Evolutionary conservation across 148 eudicot genomes (phyloP), one percentile per base, ranked within the genome.

Genomic region (Chenopodium quinoa): DNA sequence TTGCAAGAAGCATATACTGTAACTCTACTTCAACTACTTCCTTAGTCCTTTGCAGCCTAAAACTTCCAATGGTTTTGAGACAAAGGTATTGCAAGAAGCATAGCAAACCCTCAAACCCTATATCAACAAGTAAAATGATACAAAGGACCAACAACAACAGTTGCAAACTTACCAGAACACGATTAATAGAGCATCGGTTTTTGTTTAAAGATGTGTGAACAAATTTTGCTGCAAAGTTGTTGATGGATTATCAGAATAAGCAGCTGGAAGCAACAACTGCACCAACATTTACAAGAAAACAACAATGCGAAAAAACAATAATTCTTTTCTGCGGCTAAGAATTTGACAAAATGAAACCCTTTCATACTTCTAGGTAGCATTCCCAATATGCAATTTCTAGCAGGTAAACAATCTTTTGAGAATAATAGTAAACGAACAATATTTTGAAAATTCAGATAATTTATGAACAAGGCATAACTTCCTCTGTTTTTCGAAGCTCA

Each of bases 141-240:
- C 34, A 32, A 32, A 32, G 34, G 17, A 37, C 5, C 12, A 75
- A 67, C 60, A 37, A 54, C 22, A 25, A 32, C 31, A 9, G 64
- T 13, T 58, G 44, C 78, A 77, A 75, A 88, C 95, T 90, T 82
- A 95, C 98, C 91, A 95, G 84, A 82, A 95, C 99, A 84, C 99
- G 88, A 87, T 95, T 93, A 80, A 95, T 95, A 78, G 98, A 90
- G 85, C 99, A 91, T 20, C 99, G 91, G 71, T 92, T 92, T 89
- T 95, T 95, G 88, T 95, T 95, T 54, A 93, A 75, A 81, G 99
- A 95, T 78, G 99, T 92, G 77, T 95, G 99, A 75, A 95, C 99
- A 85, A 91, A 93, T 88, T 95, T 95, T 25, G 97, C 91, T 14
- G 99, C 91, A 87, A 92, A 95, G 87, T 95, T 79, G 99, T 93